Evolutionary conservation across 768 basidiomycete species (phyloP).

Genomic region (Mycena rebaudengoi): DNA sequence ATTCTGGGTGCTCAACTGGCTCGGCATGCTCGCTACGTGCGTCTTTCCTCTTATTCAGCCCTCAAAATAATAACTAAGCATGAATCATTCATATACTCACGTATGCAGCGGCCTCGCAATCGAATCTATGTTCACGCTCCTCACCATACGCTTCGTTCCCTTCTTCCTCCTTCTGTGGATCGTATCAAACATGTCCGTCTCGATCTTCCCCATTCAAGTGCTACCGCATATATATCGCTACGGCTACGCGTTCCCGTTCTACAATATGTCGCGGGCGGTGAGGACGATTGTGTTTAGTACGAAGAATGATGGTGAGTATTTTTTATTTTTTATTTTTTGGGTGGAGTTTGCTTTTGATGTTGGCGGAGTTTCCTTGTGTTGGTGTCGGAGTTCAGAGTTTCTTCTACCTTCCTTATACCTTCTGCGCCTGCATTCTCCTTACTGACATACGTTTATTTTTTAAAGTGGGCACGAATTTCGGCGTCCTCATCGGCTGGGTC

Average conservation of each 20-base stretch:
- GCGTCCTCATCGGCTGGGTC: constrained; percentile 65
- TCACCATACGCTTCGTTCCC: constrained; percentile 60
- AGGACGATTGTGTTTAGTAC: constrained; percentile 73
- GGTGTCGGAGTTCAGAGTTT: too few relatives aligned
- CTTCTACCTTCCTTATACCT: too few relatives aligned
- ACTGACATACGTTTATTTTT: not conserved
- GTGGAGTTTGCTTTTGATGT: too few relatives aligned
- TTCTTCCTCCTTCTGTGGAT: constrained; percentile 75
- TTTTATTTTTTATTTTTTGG: not conserved
- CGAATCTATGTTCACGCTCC: constrained; percentile 64
- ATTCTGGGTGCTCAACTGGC: constrained; percentile 74
- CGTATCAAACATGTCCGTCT: constrained; percentile 68
- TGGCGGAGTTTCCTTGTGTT: too few relatives aligned
- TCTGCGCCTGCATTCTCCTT: too few relatives aligned
- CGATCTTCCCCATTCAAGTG: constrained; percentile 63
- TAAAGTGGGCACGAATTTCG: constrained; percentile 70
- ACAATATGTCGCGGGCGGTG: constrained; percentile 69
- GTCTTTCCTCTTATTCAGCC: constrained; percentile 24
- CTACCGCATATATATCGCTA: constrained; percentile 69
- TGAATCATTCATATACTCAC: too few relatives aligned
- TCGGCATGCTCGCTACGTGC: constrained; percentile 65
- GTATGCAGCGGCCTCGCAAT: constrained; percentile 62
- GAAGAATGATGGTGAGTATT: constrained; percentile 60
- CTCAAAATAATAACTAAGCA: too few relatives aligned
- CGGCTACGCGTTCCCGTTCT: constrained; percentile 77